Conservation (phyloP, 2,329 filamentous ascomycete species). For the Clonostachys byssicola region DNA sequence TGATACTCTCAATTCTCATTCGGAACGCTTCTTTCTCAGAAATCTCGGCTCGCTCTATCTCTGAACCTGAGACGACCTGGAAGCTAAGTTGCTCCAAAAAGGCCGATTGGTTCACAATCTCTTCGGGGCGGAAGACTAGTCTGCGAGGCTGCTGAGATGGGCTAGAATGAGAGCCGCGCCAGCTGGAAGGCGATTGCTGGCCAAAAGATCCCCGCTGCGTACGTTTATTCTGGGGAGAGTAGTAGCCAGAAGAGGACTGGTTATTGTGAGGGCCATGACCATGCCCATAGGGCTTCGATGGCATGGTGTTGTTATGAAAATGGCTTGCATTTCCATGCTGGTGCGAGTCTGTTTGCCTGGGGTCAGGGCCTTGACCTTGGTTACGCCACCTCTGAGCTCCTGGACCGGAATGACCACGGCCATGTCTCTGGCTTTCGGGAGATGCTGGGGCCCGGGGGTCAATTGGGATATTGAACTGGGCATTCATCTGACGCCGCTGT, state of each 20-base stretch:
- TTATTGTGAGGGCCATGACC: conserved; percentile 11
- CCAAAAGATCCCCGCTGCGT: neutral
- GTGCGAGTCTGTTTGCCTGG: neutral
- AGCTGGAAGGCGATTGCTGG: neutral
- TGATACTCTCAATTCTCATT: conserved; percentile 57
- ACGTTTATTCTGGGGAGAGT: neutral
- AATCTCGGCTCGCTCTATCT: conserved; percentile 61
- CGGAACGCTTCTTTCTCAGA: conserved; percentile 70
- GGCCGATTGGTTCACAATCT: conserved; percentile 40
- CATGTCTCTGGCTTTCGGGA: neutral
- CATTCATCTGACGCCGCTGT: conserved; percentile 58
- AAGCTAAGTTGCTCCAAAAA: conserved; percentile 45
- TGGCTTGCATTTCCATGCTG: neutral
- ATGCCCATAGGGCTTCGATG: conserved; percentile 4
- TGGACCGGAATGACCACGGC: neutral
- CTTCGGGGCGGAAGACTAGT: conserved; percentile 22
- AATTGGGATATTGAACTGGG: conserved; percentile 52
- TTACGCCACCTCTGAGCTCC: conserved; percentile 6
- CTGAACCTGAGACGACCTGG: conserved; percentile 44
- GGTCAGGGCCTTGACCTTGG: no score
- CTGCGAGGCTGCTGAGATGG: neutral
- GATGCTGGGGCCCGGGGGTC: conserved; percentile 34
- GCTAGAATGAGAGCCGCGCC: neutral
- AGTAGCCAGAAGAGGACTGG: conserved; percentile 1
- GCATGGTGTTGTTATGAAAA: neutral